Evolutionary conservation across 169 alveolate genomes (phyloP).

Genomic region (Toxoplasma gondii): DNA sequence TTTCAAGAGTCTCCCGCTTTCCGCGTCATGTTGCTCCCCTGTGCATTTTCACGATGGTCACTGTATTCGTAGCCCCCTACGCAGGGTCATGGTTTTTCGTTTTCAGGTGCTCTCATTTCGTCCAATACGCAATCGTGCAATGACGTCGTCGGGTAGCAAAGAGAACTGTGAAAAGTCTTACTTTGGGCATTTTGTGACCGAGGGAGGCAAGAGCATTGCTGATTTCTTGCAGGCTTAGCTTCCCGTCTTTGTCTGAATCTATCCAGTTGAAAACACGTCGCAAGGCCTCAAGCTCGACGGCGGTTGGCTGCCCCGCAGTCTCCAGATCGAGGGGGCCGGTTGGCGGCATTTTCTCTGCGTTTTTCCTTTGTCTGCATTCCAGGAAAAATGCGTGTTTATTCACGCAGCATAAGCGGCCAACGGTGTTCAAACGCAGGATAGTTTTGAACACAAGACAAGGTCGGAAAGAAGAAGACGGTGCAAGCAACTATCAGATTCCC

Average conservation of each 20-base stretch:
- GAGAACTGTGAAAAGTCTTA: not conserved
- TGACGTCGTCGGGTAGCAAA: no score
- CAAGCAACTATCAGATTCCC: no score
- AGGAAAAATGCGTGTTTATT: not conserved
- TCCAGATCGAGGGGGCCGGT: conserved; percentile 37
- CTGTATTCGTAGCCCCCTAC: no score
- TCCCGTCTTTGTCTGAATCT: conserved; percentile 69
- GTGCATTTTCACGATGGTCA: no score
- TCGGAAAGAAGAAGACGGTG: no score
- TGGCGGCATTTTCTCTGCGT: not conserved
- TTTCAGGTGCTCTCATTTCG: no score
- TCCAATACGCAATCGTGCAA: no score
- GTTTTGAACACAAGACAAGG: no score
- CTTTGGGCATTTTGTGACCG: conserved; percentile 60
- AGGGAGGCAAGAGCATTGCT: conserved; percentile 37
- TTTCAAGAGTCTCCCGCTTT: no score
- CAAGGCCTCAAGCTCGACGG: conserved; percentile 74
- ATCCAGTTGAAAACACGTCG: conserved; percentile 69
- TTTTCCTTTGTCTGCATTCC: not conserved
- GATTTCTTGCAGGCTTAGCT: conserved; percentile 62
- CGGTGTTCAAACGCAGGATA: not conserved
- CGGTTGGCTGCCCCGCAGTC: conserved; percentile 57
- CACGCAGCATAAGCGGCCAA: not conserved
- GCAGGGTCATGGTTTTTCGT: no score
- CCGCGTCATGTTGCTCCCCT: no score